Evolutionary conservation across 2,329 filamentous ascomycete species (phyloP), one percentile per base, ranked within the genome.

Genomic region (Fusarium tanahbumbuense): DNA sequence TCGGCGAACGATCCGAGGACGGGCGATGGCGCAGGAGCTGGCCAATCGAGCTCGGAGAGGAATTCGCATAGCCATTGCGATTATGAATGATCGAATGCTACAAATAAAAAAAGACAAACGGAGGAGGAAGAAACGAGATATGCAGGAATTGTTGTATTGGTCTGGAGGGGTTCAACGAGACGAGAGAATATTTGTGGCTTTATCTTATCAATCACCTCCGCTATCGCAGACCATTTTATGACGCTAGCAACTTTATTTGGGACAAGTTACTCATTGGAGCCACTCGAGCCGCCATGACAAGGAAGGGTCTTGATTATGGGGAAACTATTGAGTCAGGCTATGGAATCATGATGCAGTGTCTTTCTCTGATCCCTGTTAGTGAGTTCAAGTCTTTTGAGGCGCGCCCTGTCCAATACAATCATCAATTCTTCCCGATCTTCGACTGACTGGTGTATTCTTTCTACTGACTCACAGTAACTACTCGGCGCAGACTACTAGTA

Each of bases 41-140:
- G 77, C 75, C 76, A 80, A 76, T 76, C 80, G 81, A 64, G 80
- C 77, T 72, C 80, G 78, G 45, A 83, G 70, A 30, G 81, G 75
- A 37, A 79, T 67, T 68, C 80, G 80, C 68, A 82, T 72, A 67
- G 82, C 80, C 83, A 84, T 84, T 53, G n/a, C 22, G 56, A 47
- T 41, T 63, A 15, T 41, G 20, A 41, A 18, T 40, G 40, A 49
- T 34, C 15, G 5, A 28, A 40, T 20, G 27, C 44, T 45, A 57
- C 25, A 30, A 56, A 25, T 41, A n/a, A 49, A 27, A 48, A 48
- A 20, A 50, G 13, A 13, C 6, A 42, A 9, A 37, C 7, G 16
- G 23, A 12, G 12, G n/a, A 30, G 37, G 23, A 23, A 20, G 34
- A 18, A 30, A 18, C n/a, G 22, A 57, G 45, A 46, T 54, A 34